phyloP scores from a whole-genome alignment of 2,329 filamentous ascomycete species.

The Ophiostoma sp. region DNA sequence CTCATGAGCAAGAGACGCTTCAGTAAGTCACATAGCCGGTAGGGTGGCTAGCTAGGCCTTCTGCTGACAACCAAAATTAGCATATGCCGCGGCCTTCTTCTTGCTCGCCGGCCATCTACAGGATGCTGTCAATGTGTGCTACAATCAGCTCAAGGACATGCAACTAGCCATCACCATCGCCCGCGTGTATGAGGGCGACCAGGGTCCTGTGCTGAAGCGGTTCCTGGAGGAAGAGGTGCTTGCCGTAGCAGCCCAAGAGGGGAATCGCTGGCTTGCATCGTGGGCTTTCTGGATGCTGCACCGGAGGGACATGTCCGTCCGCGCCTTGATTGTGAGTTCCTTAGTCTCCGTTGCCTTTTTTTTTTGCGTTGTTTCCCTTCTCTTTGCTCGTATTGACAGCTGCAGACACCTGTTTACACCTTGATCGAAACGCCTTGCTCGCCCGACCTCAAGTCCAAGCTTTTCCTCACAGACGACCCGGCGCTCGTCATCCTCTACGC shows the following conservation, averaged over 20 bases:
- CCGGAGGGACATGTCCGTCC: slow-evolving; percentile 75
- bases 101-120: slow-evolving; percentile 77
- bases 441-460: slow-evolving; percentile 65
- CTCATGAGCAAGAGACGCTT: slow-evolving; percentile 86
- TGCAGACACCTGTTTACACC: slow-evolving; percentile 62
- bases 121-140: slow-evolving; percentile 79
- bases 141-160: slow-evolving; percentile 80
- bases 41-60: background rate
- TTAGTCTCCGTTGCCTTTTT: background rate
- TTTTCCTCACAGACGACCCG: slow-evolving; percentile 86
- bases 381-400: background rate
- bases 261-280: slow-evolving; percentile 87
- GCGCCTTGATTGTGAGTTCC: slow-evolving; percentile 66
- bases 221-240: slow-evolving; percentile 77
- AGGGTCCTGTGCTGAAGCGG: slow-evolving; percentile 64
- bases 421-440: slow-evolving; percentile 64
- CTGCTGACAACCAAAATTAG: slow-evolving; percentile 37
- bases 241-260: slow-evolving; percentile 67
- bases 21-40: slow-evolving; percentile 41
- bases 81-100: slow-evolving; percentile 95
- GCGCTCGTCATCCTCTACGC: slow-evolving; percentile 81
- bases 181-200: slow-evolving; percentile 82
- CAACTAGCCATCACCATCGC: slow-evolving; percentile 86
- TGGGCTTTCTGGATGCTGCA: slow-evolving; percentile 95
- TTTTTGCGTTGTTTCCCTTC: background rate